Evolutionary conservation across 2,329 filamentous ascomycete genomes (phyloP).

Genomic region (Neurospora sp.): DNA sequence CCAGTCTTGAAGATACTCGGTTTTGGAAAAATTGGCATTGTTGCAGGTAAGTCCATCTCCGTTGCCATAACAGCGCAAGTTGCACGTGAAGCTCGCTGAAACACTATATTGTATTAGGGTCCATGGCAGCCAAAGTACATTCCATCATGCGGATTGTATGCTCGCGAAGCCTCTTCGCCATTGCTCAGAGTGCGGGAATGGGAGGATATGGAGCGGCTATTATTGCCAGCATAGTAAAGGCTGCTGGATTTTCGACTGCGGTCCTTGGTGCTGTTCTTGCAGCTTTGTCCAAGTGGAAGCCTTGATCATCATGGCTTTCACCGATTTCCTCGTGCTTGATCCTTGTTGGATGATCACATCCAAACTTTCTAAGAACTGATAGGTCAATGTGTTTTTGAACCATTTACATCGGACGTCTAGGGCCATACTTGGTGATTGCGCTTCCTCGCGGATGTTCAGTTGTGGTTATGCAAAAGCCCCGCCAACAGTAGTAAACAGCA

Average conservation of each 20-base stretch:
- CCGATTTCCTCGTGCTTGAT: background rate
- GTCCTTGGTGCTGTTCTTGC: background rate
- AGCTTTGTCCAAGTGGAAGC: background rate
- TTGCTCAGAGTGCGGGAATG: background rate
- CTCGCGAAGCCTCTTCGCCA: background rate
- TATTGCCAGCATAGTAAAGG: background rate
- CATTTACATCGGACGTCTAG: too few relatives aligned
- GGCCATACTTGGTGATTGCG: too few relatives aligned
- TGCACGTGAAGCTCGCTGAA: too few relatives aligned
- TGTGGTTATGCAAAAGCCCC: too few relatives aligned
- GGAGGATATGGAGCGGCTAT: background rate
- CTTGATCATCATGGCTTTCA: background rate
- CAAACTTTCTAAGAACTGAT: too few relatives aligned
- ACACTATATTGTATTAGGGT: background rate
- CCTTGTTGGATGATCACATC: background rate
- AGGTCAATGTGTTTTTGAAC: too few relatives aligned
- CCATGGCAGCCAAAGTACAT: rapidly evolving
- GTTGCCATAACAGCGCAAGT: too few relatives aligned
- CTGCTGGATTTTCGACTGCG: background rate
- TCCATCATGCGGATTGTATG: background rate
- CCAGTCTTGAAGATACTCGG: background rate
- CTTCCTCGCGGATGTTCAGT: too few relatives aligned
- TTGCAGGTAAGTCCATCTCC: background rate
- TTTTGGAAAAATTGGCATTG: background rate
- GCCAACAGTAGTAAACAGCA: background rate